phyloP scores from a whole-genome alignment of 306 rosid genomes.

The Prunus mira region DNA sequence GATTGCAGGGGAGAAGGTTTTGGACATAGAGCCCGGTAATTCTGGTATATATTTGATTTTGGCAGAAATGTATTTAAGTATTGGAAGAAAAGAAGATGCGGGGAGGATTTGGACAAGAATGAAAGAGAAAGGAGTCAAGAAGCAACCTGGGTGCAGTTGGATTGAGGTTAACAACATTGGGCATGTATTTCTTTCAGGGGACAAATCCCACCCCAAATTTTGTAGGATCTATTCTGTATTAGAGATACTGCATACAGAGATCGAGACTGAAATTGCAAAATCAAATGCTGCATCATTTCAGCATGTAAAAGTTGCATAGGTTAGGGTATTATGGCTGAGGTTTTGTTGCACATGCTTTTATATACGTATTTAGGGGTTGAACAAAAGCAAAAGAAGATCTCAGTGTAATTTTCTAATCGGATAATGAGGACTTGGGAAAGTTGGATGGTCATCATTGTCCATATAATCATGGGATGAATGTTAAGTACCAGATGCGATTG shows the following conservation, averaged over 20 bases:
- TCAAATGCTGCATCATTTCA: conserved; percentile 16
- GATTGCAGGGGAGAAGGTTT: conserved; percentile 42
- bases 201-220: conserved; percentile 38
- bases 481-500: no score
- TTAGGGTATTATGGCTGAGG: not conserved
- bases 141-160: conserved; percentile 67
- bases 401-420: not conserved
- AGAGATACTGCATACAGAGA: conserved; percentile 33
- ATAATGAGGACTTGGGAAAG: not conserved
- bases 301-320: conserved; percentile 14
- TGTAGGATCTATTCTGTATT: conserved; percentile 23
- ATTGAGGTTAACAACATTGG: conserved; percentile 33
- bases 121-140: conserved; percentile 52
- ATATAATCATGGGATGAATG: not conserved
- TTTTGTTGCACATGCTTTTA: not conserved
- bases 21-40: conserved; percentile 44
- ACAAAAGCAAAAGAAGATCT: not conserved
- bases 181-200: conserved; percentile 50
- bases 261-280: conserved; percentile 21
- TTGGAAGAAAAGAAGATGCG: conserved; percentile 39
- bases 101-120: conserved; percentile 36
- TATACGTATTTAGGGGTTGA: not conserved
- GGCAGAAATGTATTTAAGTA: conserved; percentile 36
- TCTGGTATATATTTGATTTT: conserved; percentile 53
- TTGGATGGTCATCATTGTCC: not conserved